phyloP scores from a whole-genome alignment of 192 early-diverging fungal species.

The Piromyces sp. region DNA sequence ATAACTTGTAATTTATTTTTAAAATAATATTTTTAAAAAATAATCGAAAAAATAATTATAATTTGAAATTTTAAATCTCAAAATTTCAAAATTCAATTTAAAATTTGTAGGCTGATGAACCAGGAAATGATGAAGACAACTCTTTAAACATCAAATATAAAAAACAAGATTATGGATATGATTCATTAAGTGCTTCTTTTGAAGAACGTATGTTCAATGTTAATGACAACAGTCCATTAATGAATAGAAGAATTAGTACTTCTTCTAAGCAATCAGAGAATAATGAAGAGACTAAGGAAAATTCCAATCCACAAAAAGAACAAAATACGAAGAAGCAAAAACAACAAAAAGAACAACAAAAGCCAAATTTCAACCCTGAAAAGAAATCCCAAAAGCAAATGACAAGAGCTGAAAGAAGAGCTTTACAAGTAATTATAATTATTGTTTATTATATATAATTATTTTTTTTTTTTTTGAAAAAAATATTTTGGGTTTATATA shows the following conservation, averaged over 20 bases:
- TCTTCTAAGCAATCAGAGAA: background rate
- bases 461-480: too few relatives aligned
- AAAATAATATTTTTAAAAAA: too few relatives aligned
- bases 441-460: too few relatives aligned
- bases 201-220: background rate
- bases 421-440: slow-evolving; percentile 43
- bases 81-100: background rate
- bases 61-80: too few relatives aligned
- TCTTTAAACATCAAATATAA: background rate
- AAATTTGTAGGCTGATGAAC: background rate
- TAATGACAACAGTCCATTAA: background rate
- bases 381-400: slow-evolving; percentile 31
- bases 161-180: background rate
- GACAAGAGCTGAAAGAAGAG: slow-evolving; percentile 82
- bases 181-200: background rate
- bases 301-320: background rate
- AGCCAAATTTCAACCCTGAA: background rate
- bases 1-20: too few relatives aligned
- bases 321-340: background rate
- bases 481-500: too few relatives aligned
- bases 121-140: background rate
- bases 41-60: too few relatives aligned
- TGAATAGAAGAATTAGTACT: background rate
- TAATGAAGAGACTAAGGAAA: background rate
- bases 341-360: background rate